phyloP scores from a whole-genome alignment of 495 filamentous ascomycete species.

The Barbatosphaeria neglecta region DNA sequence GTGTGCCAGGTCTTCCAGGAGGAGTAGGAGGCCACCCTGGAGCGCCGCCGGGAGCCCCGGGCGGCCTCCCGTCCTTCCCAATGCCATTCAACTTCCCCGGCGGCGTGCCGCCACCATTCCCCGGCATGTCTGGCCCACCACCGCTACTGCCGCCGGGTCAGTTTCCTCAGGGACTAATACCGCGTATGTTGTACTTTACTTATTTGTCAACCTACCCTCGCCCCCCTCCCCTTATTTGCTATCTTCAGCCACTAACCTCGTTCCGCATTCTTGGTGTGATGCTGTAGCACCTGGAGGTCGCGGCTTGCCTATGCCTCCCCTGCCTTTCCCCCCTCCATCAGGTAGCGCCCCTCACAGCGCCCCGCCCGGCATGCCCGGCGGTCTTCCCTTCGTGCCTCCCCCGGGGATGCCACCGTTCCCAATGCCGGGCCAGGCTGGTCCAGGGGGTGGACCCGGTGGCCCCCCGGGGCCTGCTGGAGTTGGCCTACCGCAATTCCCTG shows the following conservation, averaged over 20 bases:
- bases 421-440: conserved; percentile 38
- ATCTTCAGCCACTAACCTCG: conserved; percentile 1
- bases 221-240: not conserved
- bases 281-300: conserved; percentile 45
- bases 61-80: conserved; percentile 10
- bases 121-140: conserved; percentile 19
- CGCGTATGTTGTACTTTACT: conserved; percentile 14
- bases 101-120: conserved; percentile 24
- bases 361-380: conserved; percentile 26
- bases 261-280: not conserved
- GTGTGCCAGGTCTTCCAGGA: not conserved
- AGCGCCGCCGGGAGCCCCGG: not conserved
- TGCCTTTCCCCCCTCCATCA: conserved; percentile 46
- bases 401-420: conserved; percentile 48
- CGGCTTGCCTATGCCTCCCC: conserved; percentile 49
- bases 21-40: not conserved
- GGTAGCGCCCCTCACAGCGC: conserved; percentile 25
- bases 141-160: conserved; percentile 4
- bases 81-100: conserved; percentile 13
- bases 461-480: conserved; percentile 20
- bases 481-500: conserved; percentile 28
- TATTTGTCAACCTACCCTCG: not conserved
- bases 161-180: conserved; percentile 5
- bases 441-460: conserved; percentile 13
- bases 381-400: conserved; percentile 26